Conservation (phyloP, 208 protist species). For the Naegleria lovaniensis region DNA sequence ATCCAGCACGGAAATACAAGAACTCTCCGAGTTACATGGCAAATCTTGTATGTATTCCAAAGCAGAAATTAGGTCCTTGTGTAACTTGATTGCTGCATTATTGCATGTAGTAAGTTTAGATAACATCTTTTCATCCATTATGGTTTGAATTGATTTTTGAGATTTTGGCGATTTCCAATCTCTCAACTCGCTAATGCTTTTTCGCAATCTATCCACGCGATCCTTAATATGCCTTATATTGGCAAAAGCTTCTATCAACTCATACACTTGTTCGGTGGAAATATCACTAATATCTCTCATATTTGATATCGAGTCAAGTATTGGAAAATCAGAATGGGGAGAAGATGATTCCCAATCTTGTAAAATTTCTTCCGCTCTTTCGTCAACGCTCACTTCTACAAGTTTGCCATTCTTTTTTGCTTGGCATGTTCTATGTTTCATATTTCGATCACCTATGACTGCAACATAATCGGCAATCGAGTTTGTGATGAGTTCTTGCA, state of each 20-base stretch:
- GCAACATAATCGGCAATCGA: background rate
- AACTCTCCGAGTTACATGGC: background rate
- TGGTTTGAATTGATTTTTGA: background rate
- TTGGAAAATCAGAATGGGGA: background rate
- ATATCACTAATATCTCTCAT: background rate
- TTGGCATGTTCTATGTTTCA: constrained; percentile 26
- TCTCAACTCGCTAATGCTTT: background rate
- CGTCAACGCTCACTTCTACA: background rate
- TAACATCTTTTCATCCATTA: constrained; percentile 21
- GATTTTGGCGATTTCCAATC: background rate
- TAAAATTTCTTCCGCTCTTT: background rate
- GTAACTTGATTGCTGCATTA: background rate
- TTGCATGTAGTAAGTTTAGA: background rate
- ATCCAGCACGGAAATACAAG: background rate
- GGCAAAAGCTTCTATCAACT: constrained; percentile 1
- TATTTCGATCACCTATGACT: constrained; percentile 26
- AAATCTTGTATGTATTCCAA: background rate
- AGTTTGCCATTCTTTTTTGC: constrained; percentile 27
- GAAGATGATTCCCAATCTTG: background rate
- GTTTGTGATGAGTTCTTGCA: constrained; percentile 14
- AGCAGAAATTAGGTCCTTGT: background rate
- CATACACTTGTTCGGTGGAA: background rate
- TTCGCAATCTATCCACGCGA: background rate
- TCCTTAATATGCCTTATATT: background rate
- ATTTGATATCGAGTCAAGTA: background rate